Evolutionary conservation across 441 rosid genomes (phyloP).

Genomic region (Adansonia rubrostipa): DNA sequence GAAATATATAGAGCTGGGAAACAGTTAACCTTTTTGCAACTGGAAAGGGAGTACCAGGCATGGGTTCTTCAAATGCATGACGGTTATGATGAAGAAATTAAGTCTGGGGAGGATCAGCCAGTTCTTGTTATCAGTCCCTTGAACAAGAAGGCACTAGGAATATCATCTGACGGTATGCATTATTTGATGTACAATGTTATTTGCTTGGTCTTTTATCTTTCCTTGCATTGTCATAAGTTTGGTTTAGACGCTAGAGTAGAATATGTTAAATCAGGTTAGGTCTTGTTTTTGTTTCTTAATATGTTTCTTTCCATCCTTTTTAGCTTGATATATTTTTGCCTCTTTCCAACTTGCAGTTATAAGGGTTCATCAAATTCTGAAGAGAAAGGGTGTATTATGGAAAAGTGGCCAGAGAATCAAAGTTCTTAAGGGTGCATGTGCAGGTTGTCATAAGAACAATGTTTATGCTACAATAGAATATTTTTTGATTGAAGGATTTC

Average conservation of each 20-base stretch:
- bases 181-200: conserved; percentile 16
- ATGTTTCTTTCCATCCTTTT: not conserved
- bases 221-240: not conserved
- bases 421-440: conserved; percentile 68
- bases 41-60: conserved; percentile 62
- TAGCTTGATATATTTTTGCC: not conserved
- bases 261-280: not conserved
- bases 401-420: conserved; percentile 60
- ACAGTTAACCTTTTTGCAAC: conserved; percentile 35
- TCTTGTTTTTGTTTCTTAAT: not conserved
- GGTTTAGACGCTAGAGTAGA: not conserved
- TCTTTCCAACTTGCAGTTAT: conserved; percentile 50
- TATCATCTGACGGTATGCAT: conserved; percentile 61
- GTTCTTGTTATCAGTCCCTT: conserved; percentile 43
- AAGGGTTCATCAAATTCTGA: conserved; percentile 56
- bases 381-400: conserved; percentile 60
- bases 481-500: conserved; percentile 42
- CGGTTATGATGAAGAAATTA: conserved; percentile 57
- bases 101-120: conserved; percentile 63
- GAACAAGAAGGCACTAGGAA: conserved; percentile 57
- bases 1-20: conserved; percentile 47
- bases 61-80: conserved; percentile 79
- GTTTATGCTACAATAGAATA: conserved; percentile 68
- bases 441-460: conserved; percentile 47
- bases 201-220: not conserved